phyloP scores from a whole-genome alignment of 495 filamentous ascomycete species.

The Trichocladium antarcticum region DNA sequence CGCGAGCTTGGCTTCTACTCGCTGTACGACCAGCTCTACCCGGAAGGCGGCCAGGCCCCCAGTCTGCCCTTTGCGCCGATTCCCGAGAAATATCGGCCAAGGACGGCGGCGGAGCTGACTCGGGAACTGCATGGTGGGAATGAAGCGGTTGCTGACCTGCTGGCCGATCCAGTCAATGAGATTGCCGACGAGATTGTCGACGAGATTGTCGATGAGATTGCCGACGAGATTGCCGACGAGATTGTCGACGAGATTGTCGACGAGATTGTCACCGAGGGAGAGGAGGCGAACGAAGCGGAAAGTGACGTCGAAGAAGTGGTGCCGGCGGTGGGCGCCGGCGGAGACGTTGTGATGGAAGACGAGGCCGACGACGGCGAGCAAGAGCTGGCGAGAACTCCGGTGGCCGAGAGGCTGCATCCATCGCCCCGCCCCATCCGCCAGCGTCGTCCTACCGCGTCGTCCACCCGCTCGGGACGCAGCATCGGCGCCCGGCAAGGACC shows the following conservation, averaged over 20 bases:
- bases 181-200: no score
- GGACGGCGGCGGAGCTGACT: not conserved
- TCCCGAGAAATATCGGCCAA: not conserved
- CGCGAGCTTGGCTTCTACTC: not conserved
- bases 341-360: no score
- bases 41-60: not conserved
- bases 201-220: no score
- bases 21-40: conserved; percentile 3
- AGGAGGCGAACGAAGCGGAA: not conserved
- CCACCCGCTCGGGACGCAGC: not conserved
- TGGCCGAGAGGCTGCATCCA: no score
- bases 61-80: not conserved
- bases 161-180: no score
- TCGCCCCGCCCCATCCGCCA: no score
- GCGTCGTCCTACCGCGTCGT: no score
- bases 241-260: not conserved
- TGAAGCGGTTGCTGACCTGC: no score
- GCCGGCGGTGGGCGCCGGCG: not conserved
- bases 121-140: not conserved
- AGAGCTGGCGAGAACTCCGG: not conserved
- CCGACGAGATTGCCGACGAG: not conserved
- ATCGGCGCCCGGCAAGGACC: no score
- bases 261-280: not conserved
- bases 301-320: not conserved
- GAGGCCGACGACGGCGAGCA: not conserved